Evolutionary conservation across 2,329 filamentous ascomycete genomes (phyloP), one percentile per base, ranked within the genome.

Genomic region (Clonostachys byssicola): DNA sequence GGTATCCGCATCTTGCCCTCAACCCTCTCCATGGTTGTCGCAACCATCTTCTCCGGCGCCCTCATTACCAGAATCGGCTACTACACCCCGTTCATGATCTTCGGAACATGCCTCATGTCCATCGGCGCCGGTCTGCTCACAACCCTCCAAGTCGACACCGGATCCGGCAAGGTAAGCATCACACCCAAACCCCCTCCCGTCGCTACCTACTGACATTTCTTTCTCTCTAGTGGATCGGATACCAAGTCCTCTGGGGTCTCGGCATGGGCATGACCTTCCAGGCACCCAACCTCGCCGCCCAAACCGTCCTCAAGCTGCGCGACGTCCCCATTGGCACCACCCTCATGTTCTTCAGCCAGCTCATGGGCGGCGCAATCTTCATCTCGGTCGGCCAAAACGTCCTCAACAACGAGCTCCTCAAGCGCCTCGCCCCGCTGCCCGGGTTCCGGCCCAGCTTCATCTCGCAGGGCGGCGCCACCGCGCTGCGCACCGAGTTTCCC

Each of bases 1-100:
- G 80, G 80, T 17, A 68, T 83, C 47, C 72, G 79, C 54, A 81
- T 77, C 3, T 66, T 83, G 16, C 79, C 80, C 0, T 67, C 81
- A 3, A 75, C 83, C 10, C 64, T 82, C 45, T 75, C 73, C 47
- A 67, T 83, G 9, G 76, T 81, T 6, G 63, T 77, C 10, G 73
- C 71, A n/a, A 74, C 71, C 46, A 66, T 79, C 20, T 34, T 73
- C 1, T 70, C 74, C 3, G 78, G 79, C 30, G 60, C 61, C 1
- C 51, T 70, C 39, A 80, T 76, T 2, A 72, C 77, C 45, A 71
- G 70, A 46, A 64, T 80, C 30, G 81, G 81, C 35, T 84, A 85
- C 58, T 85, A 85, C 51, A 73, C 75, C 5, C 81, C 76, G 0
- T 71, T 72, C 10, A 64, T 70, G 61, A 56, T 67, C 8, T n/a